Conservation (phyloP, 805 yeast genomes). For the Yamadazyma sp. region DNA sequence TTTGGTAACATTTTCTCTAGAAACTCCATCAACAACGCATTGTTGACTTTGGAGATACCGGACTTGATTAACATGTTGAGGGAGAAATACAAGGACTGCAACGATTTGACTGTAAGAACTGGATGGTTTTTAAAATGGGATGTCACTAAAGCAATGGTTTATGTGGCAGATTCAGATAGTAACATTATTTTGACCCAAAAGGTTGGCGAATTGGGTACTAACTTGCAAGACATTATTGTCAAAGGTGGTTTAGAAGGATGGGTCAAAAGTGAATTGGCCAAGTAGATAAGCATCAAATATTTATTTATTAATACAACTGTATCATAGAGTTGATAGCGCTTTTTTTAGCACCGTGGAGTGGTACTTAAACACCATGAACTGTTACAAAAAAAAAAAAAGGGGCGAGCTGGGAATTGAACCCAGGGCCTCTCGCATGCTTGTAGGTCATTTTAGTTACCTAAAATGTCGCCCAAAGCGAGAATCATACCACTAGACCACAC, state of each 20-base stretch:
- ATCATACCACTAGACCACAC: constrained; percentile 40
- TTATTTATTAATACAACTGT: constrained; percentile 4
- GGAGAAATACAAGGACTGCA: constrained; percentile 53
- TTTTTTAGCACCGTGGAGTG: too few species aligned
- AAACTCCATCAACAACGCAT: constrained; percentile 94
- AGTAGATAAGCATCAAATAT: constrained; percentile 2
- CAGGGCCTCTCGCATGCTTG: constrained; percentile 57
- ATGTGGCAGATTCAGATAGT: constrained; percentile 66
- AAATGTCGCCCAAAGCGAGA: constrained; percentile 31
- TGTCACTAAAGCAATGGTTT: constrained; percentile 78
- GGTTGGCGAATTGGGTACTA: constrained; percentile 94
- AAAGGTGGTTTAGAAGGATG: constrained; percentile 98
- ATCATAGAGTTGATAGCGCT: too few species aligned
- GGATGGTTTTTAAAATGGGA: constrained; percentile 94
- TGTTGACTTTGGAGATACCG: constrained; percentile 91
- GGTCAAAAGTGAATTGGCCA: constrained; percentile 73
- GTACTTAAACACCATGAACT: too few species aligned
- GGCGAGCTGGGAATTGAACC: constrained; percentile 58
- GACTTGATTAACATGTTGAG: constrained; percentile 76
- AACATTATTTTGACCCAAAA: constrained; percentile 71
- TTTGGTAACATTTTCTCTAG: constrained; percentile 96
- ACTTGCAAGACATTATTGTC: constrained; percentile 93
- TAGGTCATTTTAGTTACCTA: constrained; percentile 1
- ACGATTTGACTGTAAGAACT: constrained; percentile 89
- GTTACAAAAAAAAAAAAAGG: constrained; percentile 19